Evolutionary conservation across 164 flowering plant species (phyloP), one percentile per base, ranked within the genome.

Genomic region (Vitis rotundifolia): DNA sequence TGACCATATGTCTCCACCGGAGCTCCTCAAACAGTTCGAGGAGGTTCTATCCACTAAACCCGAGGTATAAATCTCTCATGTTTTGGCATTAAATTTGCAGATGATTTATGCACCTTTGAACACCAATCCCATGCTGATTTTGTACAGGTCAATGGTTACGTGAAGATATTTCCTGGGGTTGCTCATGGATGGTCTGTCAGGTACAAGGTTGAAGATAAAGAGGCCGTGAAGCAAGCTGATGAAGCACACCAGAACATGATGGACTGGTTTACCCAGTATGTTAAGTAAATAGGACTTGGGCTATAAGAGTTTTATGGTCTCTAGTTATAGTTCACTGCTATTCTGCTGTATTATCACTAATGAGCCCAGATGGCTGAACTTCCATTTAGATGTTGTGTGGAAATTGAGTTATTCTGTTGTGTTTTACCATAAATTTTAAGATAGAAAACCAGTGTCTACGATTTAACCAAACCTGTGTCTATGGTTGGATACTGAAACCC

Each of bases 111-210:
- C 44, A 31, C 5, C n/a, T 5, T 22, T 22, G 26, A n/a, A 53
- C 7, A 13, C 16, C n/a, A 53, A 53, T 53, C 26, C n/a, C n/a
- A 14, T 31, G 49, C 19, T 0, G 50, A 48, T 31, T 63, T 63
- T 37, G 1, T 11, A 50, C 61, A 78, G 86, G 65, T 80, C 37
- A 37, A 72, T 11, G 3, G 77, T 57, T 76, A 31, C 70, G 83
- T 77, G 63, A 81, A 83, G 67, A 75, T 83, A 54, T 83, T 77
- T 28, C 73, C 76, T 0, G 75, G 74, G 1, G 81, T 75, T 53
- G 51, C 55, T 0, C 87, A 84, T 71, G 84, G 87, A 5, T 83
- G 87, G 87, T 71, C 83, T 0, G 73, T 74, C 63, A 77, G 81
- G 60, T 83, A 79, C 77, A 64, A 68, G 1, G 60, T 16, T 18